Evolutionary conservation across 1,139 yeast genomes (phyloP).

Genomic region (Blastobotrys ciferrii): DNA sequence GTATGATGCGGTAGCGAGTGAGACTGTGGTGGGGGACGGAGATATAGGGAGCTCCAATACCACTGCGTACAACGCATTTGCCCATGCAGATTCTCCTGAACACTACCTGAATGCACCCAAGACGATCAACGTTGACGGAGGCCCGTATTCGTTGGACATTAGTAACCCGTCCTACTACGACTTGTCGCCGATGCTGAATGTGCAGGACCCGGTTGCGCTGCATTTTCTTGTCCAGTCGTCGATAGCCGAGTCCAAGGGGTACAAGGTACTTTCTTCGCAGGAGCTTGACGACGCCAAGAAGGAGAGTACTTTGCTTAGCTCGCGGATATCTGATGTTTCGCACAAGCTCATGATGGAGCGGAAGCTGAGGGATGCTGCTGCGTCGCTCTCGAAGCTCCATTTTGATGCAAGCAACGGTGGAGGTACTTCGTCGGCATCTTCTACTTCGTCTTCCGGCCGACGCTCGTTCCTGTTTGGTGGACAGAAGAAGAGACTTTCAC

Average conservation of each 20-base stretch:
- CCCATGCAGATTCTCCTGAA: slow-evolving; percentile 24
- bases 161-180: slow-evolving; percentile 26
- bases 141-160: slow-evolving; percentile 18
- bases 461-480: slow-evolving; percentile 23
- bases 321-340: slow-evolving; percentile 30
- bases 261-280: slow-evolving; percentile 32
- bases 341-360: slow-evolving; percentile 34
- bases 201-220: slow-evolving; percentile 29
- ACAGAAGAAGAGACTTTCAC: slow-evolving; percentile 30
- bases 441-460: slow-evolving; percentile 5
- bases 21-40: slow-evolving; percentile 1
- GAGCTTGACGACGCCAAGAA: slow-evolving; percentile 34
- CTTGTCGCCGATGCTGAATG: slow-evolving; percentile 28
- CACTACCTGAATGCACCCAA: slow-evolving; percentile 23
- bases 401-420: slow-evolving; percentile 12
- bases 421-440: slow-evolving; percentile 10
- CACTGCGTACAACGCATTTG: slow-evolving; percentile 27
- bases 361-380: slow-evolving; percentile 39
- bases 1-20: not conserved
- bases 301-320: slow-evolving; percentile 26
- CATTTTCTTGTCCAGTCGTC: slow-evolving; percentile 35
- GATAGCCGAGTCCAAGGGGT: slow-evolving; percentile 34
- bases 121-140: slow-evolving; percentile 13
- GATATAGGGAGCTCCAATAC: slow-evolving; percentile 1
- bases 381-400: slow-evolving; percentile 32